Evolutionary conservation across 2,329 filamentous ascomycete genomes (phyloP), one percentile per base, ranked within the genome.

Genomic region (Lasiodiplodia theobromae): DNA sequence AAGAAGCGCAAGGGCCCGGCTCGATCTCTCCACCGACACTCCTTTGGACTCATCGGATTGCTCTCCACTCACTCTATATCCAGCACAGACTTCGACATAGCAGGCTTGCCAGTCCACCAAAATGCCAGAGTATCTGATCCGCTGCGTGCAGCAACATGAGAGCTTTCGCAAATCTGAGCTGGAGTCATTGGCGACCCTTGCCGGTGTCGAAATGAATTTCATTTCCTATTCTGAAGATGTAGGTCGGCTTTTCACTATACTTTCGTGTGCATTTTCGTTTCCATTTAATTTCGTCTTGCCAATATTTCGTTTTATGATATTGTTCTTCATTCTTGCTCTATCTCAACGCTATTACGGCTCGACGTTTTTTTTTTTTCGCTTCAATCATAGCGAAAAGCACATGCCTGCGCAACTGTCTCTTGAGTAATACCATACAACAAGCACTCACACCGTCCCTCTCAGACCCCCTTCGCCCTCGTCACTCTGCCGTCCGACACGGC

Each of bases 391-490:
- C 18, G 12, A 37, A 18, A 12, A 23, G 4, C 21, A 38, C 66
- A 31, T 23, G 56, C 25, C 34, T 38, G 34, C 34, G 23, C 47
- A 37, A 11, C 37, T 16, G 10, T 52, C 11, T 51, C 37, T n/a
- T 18, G 2, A 7, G 5, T 18, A 4, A 44, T n/a, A 28, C 23
- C 53, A 14, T 21, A 56, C n/a, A 47, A 21, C 49, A 31, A 14
- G 16, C 5, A 34, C 67, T 44, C 65, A 58, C 28, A 44, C 38
- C 8, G 16, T 37, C 34, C 5, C 37, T 16, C 38, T 56, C 69
- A 97, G 93, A 94, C 93, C 52, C 96, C 96, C 51, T 96, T 95
- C 77, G 96, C 93, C 77, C 83, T 97, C 69, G 86, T 97, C 64
- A 85, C 84, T 60, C 85, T 97, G 16, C 72, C 85, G 6, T 80